A percentile compares a stretch with the other conserved stretches of the same genome.
These are phyloP conservation scores for Macrophomina pseudophaseolina DNA, from an alignment of 2,329 filamentous ascomycete species.

Conservation along the genomic window DNA sequence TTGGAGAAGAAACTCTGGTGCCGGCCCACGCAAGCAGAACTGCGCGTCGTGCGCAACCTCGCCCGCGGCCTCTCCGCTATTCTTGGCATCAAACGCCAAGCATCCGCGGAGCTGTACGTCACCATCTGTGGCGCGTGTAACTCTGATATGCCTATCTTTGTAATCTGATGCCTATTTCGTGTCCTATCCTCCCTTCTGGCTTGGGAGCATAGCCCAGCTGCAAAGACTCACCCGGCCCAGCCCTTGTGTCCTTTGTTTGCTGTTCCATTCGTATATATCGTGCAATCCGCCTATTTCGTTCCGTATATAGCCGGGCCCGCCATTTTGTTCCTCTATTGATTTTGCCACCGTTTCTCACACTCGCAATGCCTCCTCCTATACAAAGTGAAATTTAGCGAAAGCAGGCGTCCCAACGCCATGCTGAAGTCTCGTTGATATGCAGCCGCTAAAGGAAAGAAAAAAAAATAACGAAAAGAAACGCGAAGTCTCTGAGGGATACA, in stretches of 20 bases:
- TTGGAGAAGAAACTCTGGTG: not conserved
- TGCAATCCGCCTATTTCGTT: not conserved
- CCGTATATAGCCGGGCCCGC: not conserved
- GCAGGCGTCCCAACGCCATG: constrained; percentile 12
- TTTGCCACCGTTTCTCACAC: not conserved
- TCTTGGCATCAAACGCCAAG: constrained; percentile 12
- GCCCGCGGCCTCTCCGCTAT: not conserved
- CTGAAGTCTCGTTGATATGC: not conserved
- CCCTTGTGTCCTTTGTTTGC: not conserved
- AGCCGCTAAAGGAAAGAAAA: not conserved
- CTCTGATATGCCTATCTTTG: not conserved
- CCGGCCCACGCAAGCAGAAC: constrained; percentile 4
- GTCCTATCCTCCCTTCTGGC: not conserved
- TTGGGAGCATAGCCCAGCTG: constrained; percentile 2
- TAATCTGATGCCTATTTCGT: not conserved
- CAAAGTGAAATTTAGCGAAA: not conserved
- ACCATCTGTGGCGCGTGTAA: constrained; percentile 5
- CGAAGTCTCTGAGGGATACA: not conserved
- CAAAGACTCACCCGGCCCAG: not conserved
- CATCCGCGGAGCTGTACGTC: not conserved
- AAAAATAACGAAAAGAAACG: not conserved
- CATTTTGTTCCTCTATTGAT: constrained; percentile 4
- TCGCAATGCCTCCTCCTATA: not conserved
- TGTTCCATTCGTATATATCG: not conserved
- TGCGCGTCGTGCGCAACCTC: not conserved